These are phyloP conservation scores for Aspergillus costaricaensis DNA, from an alignment of 2,329 filamentous ascomycete genomes.

Conservation along the genomic window DNA sequence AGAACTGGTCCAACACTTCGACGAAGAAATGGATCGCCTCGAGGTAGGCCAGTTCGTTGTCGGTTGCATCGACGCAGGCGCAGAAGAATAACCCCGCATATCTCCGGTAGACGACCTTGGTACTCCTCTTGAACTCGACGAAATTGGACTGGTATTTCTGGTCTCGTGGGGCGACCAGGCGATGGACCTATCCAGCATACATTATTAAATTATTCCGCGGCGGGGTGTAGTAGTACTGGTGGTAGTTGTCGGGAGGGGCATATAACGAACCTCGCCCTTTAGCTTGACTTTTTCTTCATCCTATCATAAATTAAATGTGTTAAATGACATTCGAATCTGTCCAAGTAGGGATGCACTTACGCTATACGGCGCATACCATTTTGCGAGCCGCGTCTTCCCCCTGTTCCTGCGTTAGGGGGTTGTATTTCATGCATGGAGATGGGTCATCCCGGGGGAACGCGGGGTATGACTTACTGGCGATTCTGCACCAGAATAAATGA, in stretches of 20 bases:
- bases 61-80: conserved; percentile 97
- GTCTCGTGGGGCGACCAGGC: conserved; percentile 93
- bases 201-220: background rate
- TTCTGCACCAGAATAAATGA: conserved; percentile 92
- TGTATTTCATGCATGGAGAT: background rate
- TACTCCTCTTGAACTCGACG: conserved; percentile 72
- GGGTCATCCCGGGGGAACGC: background rate
- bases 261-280: conserved; percentile 78
- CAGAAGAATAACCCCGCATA: conserved; percentile 99
- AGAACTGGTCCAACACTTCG: conserved; percentile 97
- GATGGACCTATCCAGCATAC: conserved; percentile 69
- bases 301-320: conserved; percentile 34
- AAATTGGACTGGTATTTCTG: conserved; percentile 99
- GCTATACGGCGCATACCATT: conserved; percentile 98
- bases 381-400: conserved; percentile 96
- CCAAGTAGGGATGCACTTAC: conserved; percentile 43
- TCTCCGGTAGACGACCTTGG: conserved; percentile 95
- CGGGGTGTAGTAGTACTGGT: background rate
- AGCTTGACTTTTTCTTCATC: conserved; percentile 99
- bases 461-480: conserved; percentile 66
- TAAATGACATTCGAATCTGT: background rate
- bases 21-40: conserved; percentile 99
- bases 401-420: conserved; percentile 51
- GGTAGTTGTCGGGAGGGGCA: background rate
- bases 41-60: conserved; percentile 95